phyloP scores from a whole-genome alignment of 2,329 filamentous ascomycete species.

The Aquanectria penicillioides region DNA sequence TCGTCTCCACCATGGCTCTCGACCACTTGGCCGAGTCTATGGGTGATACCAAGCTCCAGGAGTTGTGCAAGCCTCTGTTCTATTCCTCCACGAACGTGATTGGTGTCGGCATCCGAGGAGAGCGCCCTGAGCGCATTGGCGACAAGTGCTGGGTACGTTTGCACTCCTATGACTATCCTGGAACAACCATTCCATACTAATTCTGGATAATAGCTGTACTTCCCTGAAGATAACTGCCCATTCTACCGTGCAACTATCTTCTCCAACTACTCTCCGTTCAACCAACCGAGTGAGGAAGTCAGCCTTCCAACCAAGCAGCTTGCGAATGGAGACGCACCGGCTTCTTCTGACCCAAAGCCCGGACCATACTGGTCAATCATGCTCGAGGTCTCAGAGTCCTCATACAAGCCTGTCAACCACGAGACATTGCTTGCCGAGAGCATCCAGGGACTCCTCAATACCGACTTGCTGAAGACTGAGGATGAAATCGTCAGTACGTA shows the following conservation, averaged over 20 bases:
- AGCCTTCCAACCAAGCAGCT: constrained; percentile 89
- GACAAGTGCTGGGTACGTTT: constrained; percentile 94
- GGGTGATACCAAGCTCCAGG: constrained; percentile 84
- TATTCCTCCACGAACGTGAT: constrained; percentile 98
- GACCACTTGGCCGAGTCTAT: constrained; percentile 88
- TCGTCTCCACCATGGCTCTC: constrained; percentile 95
- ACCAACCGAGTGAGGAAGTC: constrained; percentile 84
- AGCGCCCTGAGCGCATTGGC: constrained; percentile 92
- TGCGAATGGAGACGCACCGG: constrained; percentile 84
- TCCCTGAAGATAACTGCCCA: constrained; percentile 97
- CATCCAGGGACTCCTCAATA: constrained; percentile 97
- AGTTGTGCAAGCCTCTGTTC: constrained; percentile 88
- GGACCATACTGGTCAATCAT: constrained; percentile 99
- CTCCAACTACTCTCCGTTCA: constrained; percentile 99
- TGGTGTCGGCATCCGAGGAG: constrained; percentile 91
- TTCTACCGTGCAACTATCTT: constrained; percentile 99
- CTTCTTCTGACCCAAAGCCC: constrained; percentile 76
- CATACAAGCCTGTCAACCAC: constrained; percentile 91
- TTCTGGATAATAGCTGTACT: constrained; percentile 76
- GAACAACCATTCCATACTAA: not conserved
- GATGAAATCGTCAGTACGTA: constrained; percentile 99
- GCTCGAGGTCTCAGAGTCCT: constrained; percentile 96
- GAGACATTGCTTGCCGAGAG: constrained; percentile 86
- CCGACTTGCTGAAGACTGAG: constrained; percentile 87
- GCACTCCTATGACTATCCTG: not conserved